A percentile compares a stretch with the other conserved stretches of the same genome.
These are phyloP conservation scores for Candida montana DNA, from an alignment of 805 yeast genomes.

Conservation along the genomic window DNA sequence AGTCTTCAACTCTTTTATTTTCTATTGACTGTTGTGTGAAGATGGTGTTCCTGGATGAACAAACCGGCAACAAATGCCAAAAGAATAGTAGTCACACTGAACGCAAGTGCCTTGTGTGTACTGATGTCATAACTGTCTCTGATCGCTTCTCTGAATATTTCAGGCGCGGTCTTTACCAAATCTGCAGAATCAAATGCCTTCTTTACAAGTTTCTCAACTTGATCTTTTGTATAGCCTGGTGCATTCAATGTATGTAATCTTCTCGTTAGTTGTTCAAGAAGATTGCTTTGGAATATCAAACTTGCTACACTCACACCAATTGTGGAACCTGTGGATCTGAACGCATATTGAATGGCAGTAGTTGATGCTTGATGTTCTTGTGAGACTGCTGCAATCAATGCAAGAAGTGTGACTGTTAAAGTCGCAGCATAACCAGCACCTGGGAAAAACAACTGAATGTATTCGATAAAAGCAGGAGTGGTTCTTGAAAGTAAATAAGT, in stretches of 20 bases:
- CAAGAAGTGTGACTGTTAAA: conserved; percentile 66
- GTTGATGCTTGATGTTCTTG: conserved; percentile 71
- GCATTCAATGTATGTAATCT: conserved; percentile 17
- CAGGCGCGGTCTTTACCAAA: conserved; percentile 44
- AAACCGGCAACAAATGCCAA: conserved; percentile 38
- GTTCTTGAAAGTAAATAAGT: conserved; percentile 24
- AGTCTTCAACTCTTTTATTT: too few species aligned
- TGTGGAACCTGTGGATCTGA: conserved; percentile 83
- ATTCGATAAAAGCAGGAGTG: conserved; percentile 34
- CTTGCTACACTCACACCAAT: conserved; percentile 70
- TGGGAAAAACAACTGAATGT: conserved; percentile 41
- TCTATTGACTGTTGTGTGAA: conserved; percentile 43
- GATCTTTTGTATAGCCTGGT: conserved; percentile 15
- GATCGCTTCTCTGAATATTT: conserved; percentile 33
- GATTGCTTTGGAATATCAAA: conserved; percentile 54
- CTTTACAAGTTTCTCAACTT: conserved; percentile 27
- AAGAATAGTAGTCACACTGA: conserved; percentile 37
- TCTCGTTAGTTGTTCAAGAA: conserved; percentile 27
- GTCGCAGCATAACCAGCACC: conserved; percentile 65
- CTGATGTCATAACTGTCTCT: conserved; percentile 44
- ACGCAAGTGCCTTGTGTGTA: conserved; percentile 43
- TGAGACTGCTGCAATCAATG: conserved; percentile 73
- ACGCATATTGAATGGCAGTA: conserved; percentile 86
- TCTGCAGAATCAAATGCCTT: conserved; percentile 48
- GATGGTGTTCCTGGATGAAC: conserved; percentile 50